Base-by-base conservation (phyloP, 352 stramenopile genomes). In the Pythium folliculosum region DNA sequence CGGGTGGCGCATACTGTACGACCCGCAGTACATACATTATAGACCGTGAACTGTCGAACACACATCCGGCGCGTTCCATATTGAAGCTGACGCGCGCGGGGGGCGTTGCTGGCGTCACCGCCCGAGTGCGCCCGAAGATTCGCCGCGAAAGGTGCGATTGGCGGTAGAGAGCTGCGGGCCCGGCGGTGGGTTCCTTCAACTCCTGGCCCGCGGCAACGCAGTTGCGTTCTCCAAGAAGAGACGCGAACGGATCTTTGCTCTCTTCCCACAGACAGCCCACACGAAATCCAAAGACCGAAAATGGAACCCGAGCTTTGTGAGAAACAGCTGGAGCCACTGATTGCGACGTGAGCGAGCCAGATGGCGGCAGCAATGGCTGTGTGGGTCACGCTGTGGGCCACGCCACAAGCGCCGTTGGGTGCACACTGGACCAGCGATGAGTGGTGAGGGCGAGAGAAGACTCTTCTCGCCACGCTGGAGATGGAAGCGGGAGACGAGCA, bases 321-420 rank as follows among this genome's bases (percentile, higher is more conserved):
- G 49, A 62, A 62, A 62, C 55, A 62, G 55, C 55, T 62, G 55
- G 55, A 43, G 55, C 40, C 53, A 60, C 35, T n/a, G 3, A 12
- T 38, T 22, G 21, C 7, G n/a, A 16, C 27, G 32, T 19, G 14
- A 17, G 27, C 35, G 23, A 8, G 14, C 21, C 53, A 60, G 53
- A 48, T 60, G 53, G 53, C 37, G 4, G 2, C 7, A 10, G 13
- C 53, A 50, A 37, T 37, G 49, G 37, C 52, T 23, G 13, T 47
- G 40, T 47, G 40, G 40, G 40, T 16, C 40, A n/a, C 40, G 5
- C 1, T 47, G 40, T 47, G 40, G 40, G 9, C 13, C 40, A 47
- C 40, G 4, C 40, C 40, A 47, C 40, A 47, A 47, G 17, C 40
- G 40, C 40, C 40, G 40, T 47, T 47, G 40, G 40, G 40, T 47